These are phyloP conservation scores for Pseudonectria buxi DNA, from an alignment of 2,329 filamentous ascomycete species.

Conservation along the genomic window DNA sequence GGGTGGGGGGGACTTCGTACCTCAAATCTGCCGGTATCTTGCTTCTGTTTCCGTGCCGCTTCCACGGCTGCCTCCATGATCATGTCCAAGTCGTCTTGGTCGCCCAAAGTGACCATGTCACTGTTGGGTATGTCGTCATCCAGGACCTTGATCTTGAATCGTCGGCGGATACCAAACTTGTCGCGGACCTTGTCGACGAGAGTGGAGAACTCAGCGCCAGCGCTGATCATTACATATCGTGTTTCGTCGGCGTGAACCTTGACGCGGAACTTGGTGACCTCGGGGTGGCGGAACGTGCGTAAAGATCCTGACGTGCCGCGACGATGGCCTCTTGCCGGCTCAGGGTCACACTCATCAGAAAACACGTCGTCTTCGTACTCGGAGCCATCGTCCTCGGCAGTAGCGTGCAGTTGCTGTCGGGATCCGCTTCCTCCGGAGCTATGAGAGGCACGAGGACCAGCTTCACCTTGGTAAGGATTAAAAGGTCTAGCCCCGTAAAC, in stretches of 20 bases:
- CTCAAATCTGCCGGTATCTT: constrained; percentile 91
- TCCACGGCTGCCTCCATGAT: constrained; percentile 64
- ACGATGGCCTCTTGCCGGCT: constrained; percentile 60
- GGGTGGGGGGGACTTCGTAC: constrained; percentile 47
- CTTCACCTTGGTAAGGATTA: constrained; percentile 46
- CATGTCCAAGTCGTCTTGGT: constrained; percentile 94
- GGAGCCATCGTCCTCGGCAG: constrained; percentile 76
- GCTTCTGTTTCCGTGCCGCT: constrained; percentile 62
- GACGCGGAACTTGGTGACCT: constrained; percentile 73
- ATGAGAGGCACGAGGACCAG: constrained; percentile 32
- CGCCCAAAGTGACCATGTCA: constrained; percentile 95
- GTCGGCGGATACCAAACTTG: constrained; percentile 73
- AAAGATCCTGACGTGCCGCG: constrained; percentile 36
- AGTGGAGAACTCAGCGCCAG: constrained; percentile 66
- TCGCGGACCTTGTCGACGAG: constrained; percentile 73
- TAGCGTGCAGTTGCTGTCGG: constrained; percentile 52
- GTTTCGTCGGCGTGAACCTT: constrained; percentile 92
- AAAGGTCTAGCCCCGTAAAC: constrained; percentile 66
- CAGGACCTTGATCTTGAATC: constrained; percentile 82
- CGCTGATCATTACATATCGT: constrained; percentile 80
- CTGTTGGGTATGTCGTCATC: constrained; percentile 71
- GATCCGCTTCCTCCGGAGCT: constrained; percentile 24
- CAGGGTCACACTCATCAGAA: constrained; percentile 71
- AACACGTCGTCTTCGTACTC: constrained; percentile 60
- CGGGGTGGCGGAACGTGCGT: constrained; percentile 53